phyloP scores from a whole-genome alignment of 345 rosid species.

The Trapa bicornis region DNA sequence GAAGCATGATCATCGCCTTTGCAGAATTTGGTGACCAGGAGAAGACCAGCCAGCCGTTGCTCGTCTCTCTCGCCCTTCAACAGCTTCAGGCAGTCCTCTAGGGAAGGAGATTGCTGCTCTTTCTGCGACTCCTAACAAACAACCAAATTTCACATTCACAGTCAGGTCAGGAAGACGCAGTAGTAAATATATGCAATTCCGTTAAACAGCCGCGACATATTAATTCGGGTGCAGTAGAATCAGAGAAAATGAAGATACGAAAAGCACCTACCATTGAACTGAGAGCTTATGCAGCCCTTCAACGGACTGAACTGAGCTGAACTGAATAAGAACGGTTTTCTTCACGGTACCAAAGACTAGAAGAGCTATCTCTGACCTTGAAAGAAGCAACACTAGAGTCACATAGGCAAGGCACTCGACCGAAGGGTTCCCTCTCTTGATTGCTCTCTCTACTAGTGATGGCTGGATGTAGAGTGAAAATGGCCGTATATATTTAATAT shows the following conservation, averaged over 20 bases:
- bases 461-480: no score
- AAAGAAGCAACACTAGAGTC: no score
- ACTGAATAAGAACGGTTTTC: background rate
- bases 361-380: no score
- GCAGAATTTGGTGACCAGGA: constrained; percentile 69
- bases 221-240: background rate
- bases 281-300: background rate
- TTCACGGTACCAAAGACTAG: no score
- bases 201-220: background rate
- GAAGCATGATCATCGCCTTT: constrained; percentile 45
- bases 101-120: constrained; percentile 33
- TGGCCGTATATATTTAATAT: no score
- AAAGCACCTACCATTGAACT: background rate
- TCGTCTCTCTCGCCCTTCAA: constrained; percentile 81
- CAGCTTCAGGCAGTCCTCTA: constrained; percentile 69
- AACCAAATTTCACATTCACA: background rate
- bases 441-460: no score
- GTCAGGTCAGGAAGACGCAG: background rate
- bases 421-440: no score
- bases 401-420: no score
- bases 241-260: background rate
- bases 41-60: constrained; percentile 80
- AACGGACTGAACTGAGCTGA: background rate
- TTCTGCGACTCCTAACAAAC: constrained; percentile 16
- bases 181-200: background rate